A percentile compares a stretch with the other conserved stretches of the same genome.
These are phyloP conservation scores for Calocybe gambosa DNA, from an alignment of 1,284 basidiomycete species.

Conservation along the genomic window DNA sequence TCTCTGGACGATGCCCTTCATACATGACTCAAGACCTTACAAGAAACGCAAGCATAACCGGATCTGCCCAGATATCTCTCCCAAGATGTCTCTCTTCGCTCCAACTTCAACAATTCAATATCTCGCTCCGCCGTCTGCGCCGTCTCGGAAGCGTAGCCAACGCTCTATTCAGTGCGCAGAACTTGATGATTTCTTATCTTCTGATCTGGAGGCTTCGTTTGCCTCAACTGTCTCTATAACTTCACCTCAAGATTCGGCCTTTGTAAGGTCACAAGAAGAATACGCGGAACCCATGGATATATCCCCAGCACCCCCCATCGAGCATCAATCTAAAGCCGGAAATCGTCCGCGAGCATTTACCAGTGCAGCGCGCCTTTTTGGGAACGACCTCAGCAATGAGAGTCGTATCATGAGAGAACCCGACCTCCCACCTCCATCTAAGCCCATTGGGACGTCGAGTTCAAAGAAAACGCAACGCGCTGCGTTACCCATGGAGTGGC, in stretches of 20 bases:
- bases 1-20: conserved; percentile 21
- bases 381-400: conserved; percentile 64
- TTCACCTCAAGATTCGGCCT: conserved; percentile 42
- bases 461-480: conserved; percentile 53
- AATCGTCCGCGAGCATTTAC: conserved; percentile 55
- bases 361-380: conserved; percentile 58
- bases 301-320: conserved; percentile 52
- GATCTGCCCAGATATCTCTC: conserved; percentile 17
- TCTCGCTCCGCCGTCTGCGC: conserved; percentile 46
- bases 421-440: conserved; percentile 26
- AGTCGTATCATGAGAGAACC: conserved; percentile 35
- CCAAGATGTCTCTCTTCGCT: conserved; percentile 46
- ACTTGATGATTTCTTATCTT: conserved; percentile 60
- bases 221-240: conserved; percentile 74
- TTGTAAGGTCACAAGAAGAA: conserved; percentile 40
- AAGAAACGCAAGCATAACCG: conserved; percentile 40
- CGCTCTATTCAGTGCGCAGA: conserved; percentile 37
- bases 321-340: conserved; percentile 21
- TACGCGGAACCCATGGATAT: conserved; percentile 69
- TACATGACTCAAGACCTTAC: conserved; percentile 26
- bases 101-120: conserved; percentile 33
- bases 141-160: conserved; percentile 43
- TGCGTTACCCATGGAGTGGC: conserved; percentile 60
- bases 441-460: conserved; percentile 14
- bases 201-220: conserved; percentile 73